Conservation (phyloP, 2,329 filamentous ascomycete genomes). For the Talaromyces amestolkiae region DNA sequence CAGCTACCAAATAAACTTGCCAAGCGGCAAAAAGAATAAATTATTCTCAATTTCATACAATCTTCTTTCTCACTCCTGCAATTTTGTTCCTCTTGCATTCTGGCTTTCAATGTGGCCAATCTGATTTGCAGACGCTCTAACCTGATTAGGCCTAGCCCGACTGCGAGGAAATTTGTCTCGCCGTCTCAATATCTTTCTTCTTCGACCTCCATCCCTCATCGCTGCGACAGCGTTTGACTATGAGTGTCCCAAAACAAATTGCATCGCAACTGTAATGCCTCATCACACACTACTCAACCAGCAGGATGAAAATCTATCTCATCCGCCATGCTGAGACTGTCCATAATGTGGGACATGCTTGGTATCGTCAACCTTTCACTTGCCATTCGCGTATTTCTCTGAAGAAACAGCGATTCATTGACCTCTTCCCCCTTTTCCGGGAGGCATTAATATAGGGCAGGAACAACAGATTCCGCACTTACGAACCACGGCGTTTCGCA, state of each 20-base stretch:
- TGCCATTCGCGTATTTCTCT: background rate
- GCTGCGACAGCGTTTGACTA: background rate
- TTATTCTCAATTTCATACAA: background rate
- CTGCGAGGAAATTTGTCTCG: background rate
- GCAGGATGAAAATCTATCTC: constrained; percentile 64
- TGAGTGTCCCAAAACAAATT: background rate
- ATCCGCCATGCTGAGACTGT: constrained; percentile 88
- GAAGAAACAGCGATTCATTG: constrained; percentile 9
- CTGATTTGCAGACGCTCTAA: background rate
- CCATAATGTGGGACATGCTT: constrained; percentile 77
- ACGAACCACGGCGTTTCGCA: constrained; percentile 81
- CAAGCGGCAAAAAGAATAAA: too few species aligned
- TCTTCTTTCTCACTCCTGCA: background rate
- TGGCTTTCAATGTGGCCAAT: background rate
- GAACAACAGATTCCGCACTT: constrained; percentile 73
- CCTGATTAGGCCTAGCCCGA: background rate
- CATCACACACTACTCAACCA: background rate
- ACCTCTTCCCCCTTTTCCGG: background rate
- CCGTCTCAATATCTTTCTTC: background rate
- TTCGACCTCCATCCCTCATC: background rate
- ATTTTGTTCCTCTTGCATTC: background rate
- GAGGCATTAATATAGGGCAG: constrained; percentile 57
- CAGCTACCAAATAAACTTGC: too few species aligned
- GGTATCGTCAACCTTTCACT: constrained; percentile 50
- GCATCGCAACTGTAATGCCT: background rate